phyloP scores from a whole-genome alignment of 495 filamentous ascomycete species.

The Tuber microsphaerosporum region DNA sequence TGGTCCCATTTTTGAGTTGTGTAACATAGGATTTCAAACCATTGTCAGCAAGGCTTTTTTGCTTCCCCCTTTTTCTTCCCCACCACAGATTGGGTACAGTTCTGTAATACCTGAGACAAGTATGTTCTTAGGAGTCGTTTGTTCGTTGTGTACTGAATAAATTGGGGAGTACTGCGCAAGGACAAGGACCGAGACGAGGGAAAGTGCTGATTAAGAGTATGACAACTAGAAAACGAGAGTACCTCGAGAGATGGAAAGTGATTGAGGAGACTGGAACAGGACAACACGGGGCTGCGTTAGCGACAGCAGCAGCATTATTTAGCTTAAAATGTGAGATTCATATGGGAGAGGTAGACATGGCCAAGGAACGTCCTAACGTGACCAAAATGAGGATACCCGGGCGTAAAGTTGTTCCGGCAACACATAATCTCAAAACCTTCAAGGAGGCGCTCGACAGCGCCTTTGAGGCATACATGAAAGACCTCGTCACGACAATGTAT shows the following conservation, averaged over 20 bases:
- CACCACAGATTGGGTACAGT: too few species aligned
- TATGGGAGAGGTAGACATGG: slow-evolving; percentile 33
- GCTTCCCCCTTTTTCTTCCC: too few species aligned
- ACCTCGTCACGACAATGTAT: slow-evolving; percentile 24
- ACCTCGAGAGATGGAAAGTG: slow-evolving; percentile 27
- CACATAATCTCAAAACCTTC: slow-evolving; percentile 23
- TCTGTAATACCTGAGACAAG: too few species aligned
- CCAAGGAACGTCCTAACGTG: slow-evolving; percentile 31
- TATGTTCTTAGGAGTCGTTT: too few species aligned
- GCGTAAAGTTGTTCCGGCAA: slow-evolving; percentile 21
- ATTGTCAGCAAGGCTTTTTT: too few species aligned
- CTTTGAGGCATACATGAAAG: slow-evolving; percentile 29
- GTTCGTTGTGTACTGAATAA: too few species aligned
- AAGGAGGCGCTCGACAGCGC: slow-evolving; percentile 35
- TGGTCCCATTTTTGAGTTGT: too few species aligned
- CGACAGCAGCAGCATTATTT: slow-evolving; percentile 33
- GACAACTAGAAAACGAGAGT: slow-evolving; percentile 13
- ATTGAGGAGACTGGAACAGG: slow-evolving; percentile 36
- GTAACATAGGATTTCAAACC: too few species aligned
- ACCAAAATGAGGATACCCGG: slow-evolving; percentile 33
- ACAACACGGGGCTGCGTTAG: slow-evolving; percentile 33
- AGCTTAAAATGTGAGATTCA: slow-evolving; percentile 35
- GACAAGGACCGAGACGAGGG: too few species aligned
- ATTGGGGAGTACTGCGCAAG: too few species aligned
- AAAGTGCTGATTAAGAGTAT: too few species aligned